Base-by-base conservation (phyloP, 2,329 filamentous ascomycete genomes). In the Colletotrichum liaoningense region DNA sequence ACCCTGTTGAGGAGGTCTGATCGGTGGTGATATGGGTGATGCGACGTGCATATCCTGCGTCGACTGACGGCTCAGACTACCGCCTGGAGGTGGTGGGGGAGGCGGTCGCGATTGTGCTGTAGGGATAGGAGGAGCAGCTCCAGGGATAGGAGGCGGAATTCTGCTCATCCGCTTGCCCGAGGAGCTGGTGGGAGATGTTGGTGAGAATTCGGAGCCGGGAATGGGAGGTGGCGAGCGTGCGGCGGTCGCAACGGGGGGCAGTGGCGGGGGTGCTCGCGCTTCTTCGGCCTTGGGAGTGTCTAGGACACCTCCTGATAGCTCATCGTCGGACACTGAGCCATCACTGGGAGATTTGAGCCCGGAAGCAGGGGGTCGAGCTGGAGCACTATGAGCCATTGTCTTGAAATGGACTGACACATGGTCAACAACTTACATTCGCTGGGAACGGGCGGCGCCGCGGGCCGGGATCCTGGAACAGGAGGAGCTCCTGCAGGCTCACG, bases 291-390 rank as follows among this genome's bases (percentile, higher is more conserved):
- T 69, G 16, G 60, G 64, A 9, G 60, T 74, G 5, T 74, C 72
- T 16, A 52, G 60, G 19, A 60, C 65, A 30, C 83, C 82, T 66
- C 86, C 85, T 11, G 93, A 95, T 78, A 95, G 85, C 81, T 98
- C 96, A 80, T 98, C 95, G 77, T 97, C 95, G 56, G 95, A 97
- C 80, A 93, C 94, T 1, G 95, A 97, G 35, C 95, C 95, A 74
- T 93, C 89, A 71, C 92, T 94, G 58, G 91, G 92, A 54, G 94
- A 94, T 60, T 70, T 73, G 30, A 70, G 54, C 22, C 88, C 80
- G 56, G 86, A 85, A 46, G 88, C 84, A 52, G 89, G 85, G 58
- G 92, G 90, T 62, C 92, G 93, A 77, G 90, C 93, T 95, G 77
- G 28, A 78, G 67, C 63, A 68, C 24, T 52, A 24, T 70, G 16